phyloP scores from a whole-genome alignment of 345 rosid genomes.

The Heritiera littoralis region DNA sequence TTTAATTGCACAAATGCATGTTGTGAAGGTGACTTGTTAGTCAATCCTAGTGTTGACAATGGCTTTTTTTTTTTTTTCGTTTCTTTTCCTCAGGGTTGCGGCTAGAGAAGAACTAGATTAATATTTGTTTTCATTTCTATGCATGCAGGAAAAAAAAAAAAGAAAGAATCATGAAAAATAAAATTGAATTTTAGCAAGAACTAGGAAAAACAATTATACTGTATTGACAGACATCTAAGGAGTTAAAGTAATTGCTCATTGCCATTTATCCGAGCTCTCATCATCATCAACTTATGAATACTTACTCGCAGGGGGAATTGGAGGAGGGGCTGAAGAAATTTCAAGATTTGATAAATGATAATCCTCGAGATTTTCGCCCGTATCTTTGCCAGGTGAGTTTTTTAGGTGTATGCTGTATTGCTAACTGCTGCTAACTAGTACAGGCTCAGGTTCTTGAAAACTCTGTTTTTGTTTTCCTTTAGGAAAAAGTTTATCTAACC shows the following conservation, averaged over 20 bases:
- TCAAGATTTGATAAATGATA: constrained; percentile 64
- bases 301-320: constrained; percentile 63
- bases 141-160: background rate
- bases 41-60: background rate
- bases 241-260: background rate
- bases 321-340: constrained; percentile 73
- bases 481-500: background rate
- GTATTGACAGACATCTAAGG: background rate
- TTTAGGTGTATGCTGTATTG: background rate
- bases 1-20: constrained; percentile 86
- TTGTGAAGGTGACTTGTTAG: constrained; percentile 56
- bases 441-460: background rate
- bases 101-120: background rate
- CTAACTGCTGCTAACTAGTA: background rate
- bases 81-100: background rate
- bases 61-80: background rate
- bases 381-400: constrained; percentile 86
- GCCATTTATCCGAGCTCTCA: background rate
- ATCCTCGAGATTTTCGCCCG: constrained; percentile 93
- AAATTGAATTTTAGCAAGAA: background rate
- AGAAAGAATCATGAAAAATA: background rate
- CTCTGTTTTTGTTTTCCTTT: background rate
- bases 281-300: background rate
- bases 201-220: background rate
- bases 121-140: background rate